Conservation (phyloP, 1,139 yeast species). For the Yamadazyma songkhlaensis region DNA sequence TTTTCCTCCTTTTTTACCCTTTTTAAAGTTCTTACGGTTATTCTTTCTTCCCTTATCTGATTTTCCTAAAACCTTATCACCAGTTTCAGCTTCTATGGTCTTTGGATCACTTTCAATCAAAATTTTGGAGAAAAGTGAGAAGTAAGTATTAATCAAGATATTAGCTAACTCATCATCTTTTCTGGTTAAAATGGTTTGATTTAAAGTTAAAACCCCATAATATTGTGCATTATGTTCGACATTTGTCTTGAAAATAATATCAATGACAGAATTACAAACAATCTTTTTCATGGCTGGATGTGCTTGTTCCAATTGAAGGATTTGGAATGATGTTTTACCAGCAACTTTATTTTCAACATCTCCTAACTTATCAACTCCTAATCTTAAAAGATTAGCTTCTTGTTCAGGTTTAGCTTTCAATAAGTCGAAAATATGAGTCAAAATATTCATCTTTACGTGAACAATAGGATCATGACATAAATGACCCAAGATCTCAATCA, state of each 20-base stretch:
- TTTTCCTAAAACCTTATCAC: conserved; percentile 36
- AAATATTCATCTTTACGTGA: conserved; percentile 78
- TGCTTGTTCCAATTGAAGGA: conserved; percentile 78
- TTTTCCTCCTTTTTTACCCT: conserved; percentile 75
- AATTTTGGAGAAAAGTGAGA: conserved; percentile 80
- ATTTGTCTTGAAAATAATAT: conserved; percentile 70
- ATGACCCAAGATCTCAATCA: conserved; percentile 67
- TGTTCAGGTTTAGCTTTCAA: conserved; percentile 91
- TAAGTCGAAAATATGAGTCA: conserved; percentile 75
- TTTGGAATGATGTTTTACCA: conserved; percentile 80
- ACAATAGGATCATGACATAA: conserved; percentile 90
- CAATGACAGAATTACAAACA: conserved; percentile 75
- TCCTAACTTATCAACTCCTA: conserved; percentile 93
- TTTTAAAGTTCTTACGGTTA: conserved; percentile 46
- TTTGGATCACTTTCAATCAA: conserved; percentile 62
- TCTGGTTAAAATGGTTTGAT: conserved; percentile 86
- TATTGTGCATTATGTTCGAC: conserved; percentile 86
- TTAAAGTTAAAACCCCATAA: conserved; percentile 81
- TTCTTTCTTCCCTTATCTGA: conserved; percentile 53
- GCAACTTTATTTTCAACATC: conserved; percentile 89
- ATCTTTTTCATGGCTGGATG: conserved; percentile 96
- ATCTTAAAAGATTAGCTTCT: conserved; percentile 82
- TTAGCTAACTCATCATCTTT: conserved; percentile 79
- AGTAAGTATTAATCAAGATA: conserved; percentile 76
- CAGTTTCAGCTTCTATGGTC: conserved; percentile 30